Conservation (phyloP, 352 stramenopile species). For the Pythium insidiosum region DNA sequence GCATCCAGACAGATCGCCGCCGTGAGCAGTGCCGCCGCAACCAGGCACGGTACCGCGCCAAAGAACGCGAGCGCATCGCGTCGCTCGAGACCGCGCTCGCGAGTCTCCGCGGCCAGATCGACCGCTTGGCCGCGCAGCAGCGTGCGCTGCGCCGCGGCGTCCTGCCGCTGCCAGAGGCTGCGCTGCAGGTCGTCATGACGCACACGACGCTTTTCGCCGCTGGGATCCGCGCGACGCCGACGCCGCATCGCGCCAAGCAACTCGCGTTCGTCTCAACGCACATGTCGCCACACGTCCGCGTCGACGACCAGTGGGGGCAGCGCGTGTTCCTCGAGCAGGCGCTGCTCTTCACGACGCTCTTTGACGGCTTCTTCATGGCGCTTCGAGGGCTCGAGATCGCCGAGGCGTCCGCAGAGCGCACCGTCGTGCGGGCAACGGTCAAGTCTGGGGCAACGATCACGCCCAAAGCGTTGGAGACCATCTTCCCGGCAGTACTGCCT, state of each 20-base stretch:
- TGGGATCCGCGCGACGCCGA: background rate
- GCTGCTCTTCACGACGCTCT: background rate
- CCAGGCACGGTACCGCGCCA: conserved; percentile 38
- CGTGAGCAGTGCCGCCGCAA: conserved; percentile 49
- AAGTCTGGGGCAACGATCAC: background rate
- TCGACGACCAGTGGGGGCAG: background rate
- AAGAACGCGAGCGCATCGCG: background rate
- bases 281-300: background rate
- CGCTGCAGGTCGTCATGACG: background rate
- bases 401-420: background rate
- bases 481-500: background rate
- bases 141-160: background rate
- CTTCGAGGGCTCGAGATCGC: background rate
- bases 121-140: background rate
- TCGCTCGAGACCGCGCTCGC: conserved; percentile 1
- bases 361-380: background rate
- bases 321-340: conserved; percentile 2
- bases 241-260: background rate
- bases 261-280: background rate
- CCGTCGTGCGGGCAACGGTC: background rate
- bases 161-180: background rate
- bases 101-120: conserved; percentile 1
- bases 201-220: conserved; percentile 2
- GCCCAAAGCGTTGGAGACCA: background rate
- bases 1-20: conserved; percentile 31